These are phyloP conservation scores for Wickerhamomyces strasburgensis DNA, from an alignment of 805 yeast genomes.

Conservation along the genomic window DNA sequence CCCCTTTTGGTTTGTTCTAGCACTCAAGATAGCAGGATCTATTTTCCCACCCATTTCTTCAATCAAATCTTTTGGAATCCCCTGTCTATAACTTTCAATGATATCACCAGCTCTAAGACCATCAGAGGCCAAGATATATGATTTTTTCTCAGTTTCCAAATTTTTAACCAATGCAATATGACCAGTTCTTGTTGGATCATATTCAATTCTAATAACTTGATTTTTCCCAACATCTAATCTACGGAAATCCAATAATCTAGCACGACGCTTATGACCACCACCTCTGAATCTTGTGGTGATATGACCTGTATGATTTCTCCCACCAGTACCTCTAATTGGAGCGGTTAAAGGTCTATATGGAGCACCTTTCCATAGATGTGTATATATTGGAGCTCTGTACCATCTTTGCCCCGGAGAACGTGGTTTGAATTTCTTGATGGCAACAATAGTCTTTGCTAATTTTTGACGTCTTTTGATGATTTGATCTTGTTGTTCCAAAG, in stretches of 20 bases:
- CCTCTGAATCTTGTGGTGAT: slow-evolving; percentile 94
- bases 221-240: slow-evolving; percentile 68
- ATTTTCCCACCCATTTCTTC: slow-evolving; percentile 85
- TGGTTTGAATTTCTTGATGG: slow-evolving; percentile 72
- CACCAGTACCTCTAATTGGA: slow-evolving; percentile 68
- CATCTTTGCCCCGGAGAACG: slow-evolving; percentile 85
- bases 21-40: slow-evolving; percentile 86
- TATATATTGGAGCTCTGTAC: slow-evolving; percentile 83
- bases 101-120: slow-evolving; percentile 91
- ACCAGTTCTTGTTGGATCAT: slow-evolving; percentile 90
- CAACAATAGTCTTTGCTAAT: slow-evolving; percentile 63
- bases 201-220: slow-evolving; percentile 81
- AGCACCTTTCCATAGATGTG: slow-evolving; percentile 79
- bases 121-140: slow-evolving; percentile 86
- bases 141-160: slow-evolving; percentile 50
- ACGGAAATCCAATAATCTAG: slow-evolving; percentile 73
- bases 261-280: slow-evolving; percentile 91
- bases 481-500: slow-evolving; percentile 74
- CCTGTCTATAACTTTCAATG: slow-evolving; percentile 85
- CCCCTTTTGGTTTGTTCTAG: slow-evolving; percentile 86
- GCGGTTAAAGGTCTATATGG: slow-evolving; percentile 75
- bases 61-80: slow-evolving; percentile 71
- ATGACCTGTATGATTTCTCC: slow-evolving; percentile 84
- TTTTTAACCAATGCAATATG: slow-evolving; percentile 86
- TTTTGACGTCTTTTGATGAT: slow-evolving; percentile 67